Base-by-base conservation (phyloP, 2,329 filamentous ascomycete species). In the Xylariaceae sp. region DNA sequence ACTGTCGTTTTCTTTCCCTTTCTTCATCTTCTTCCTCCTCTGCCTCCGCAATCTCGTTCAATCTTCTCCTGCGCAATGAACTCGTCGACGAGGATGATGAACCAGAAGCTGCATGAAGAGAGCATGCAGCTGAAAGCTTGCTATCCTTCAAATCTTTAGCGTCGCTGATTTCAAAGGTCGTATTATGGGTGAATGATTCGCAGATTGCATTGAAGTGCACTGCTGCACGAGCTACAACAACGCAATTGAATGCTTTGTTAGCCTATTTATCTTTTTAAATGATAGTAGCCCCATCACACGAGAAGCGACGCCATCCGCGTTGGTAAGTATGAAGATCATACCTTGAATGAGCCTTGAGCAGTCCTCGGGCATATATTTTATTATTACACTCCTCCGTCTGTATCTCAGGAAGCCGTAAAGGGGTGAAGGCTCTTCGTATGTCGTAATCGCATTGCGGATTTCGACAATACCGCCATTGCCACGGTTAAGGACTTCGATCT, bases 11-110 rank as follows among this genome's bases (percentile, higher is more conserved):
- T 37, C 76, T 77, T 24, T 85, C 79, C 62, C 84, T 75, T 57
- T 82, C 78, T 58, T 88, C 86, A 57, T 82, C 78, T 58, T 88
- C 86, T 68, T 96, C 92, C 70, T 96, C 92, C 51, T 89, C 90
- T 76, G 95, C 91, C 75, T 98, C 95, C n/a, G 89, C 87, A 71
- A 98, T 97, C 76, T 96, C 94, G 77, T 94, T 89, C 67, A 98
- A 79, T 64, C 91, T 87, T 67, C 88, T 85, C 69, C 87, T 83
- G 57, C 89, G 86, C 63, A 92, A 79, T 4, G 92, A 96, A 71
- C 90, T 92, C 45, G 86, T 90, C 4, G 91, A 94, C 9, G 93
- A 96, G 23, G 89, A 92, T 64, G 88, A 91, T 17, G 94, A 96
- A 34, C 88, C 89, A 11, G 91, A 91, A 6, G 92, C 91, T 34